These are phyloP conservation scores for Leishmania tarentolae DNA, from an alignment of 208 protist species.

Conservation along the genomic window DNA sequence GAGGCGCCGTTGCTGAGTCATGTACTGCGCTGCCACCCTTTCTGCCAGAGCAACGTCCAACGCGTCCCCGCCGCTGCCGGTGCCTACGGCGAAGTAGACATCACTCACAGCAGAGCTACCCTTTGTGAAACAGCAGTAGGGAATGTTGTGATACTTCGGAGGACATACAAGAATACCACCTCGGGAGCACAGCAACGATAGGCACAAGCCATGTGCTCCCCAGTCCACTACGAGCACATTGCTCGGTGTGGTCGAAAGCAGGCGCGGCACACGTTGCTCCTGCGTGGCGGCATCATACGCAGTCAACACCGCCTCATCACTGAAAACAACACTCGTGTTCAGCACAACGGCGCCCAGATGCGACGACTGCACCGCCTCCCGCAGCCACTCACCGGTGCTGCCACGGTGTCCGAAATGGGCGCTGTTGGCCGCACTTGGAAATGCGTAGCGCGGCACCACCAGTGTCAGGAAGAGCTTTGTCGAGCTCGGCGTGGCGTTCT, in stretches of 20 bases:
- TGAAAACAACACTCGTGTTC: constrained; percentile 63
- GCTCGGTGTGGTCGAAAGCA: constrained; percentile 20
- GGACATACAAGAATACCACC: constrained; percentile 59
- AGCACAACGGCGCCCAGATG: constrained; percentile 53
- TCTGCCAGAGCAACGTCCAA: constrained; percentile 70
- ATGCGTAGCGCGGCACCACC: constrained; percentile 78
- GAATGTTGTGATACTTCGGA: constrained; percentile 20
- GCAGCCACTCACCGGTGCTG: constrained; percentile 57
- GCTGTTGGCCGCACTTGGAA: constrained; percentile 35
- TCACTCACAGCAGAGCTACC: constrained; percentile 12
- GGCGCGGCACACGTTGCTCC: constrained; percentile 30
- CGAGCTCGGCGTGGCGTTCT: not conserved
- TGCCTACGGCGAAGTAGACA: constrained; percentile 26
- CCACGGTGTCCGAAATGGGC: constrained; percentile 6
- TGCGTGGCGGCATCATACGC: constrained; percentile 51
- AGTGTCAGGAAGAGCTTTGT: constrained; percentile 67
- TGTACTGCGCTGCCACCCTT: constrained; percentile 73
- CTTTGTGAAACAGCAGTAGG: constrained; percentile 43
- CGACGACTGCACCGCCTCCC: constrained; percentile 66
- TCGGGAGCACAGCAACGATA: constrained; percentile 49
- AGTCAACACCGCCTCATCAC: constrained; percentile 70
- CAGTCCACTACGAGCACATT: constrained; percentile 85
- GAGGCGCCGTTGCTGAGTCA: constrained; percentile 62
- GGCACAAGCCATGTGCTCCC: constrained; percentile 70
- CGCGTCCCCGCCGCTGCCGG: constrained; percentile 60